phyloP scores from a whole-genome alignment of 345 rosid species.

The Gynandropsis gynandra region DNA sequence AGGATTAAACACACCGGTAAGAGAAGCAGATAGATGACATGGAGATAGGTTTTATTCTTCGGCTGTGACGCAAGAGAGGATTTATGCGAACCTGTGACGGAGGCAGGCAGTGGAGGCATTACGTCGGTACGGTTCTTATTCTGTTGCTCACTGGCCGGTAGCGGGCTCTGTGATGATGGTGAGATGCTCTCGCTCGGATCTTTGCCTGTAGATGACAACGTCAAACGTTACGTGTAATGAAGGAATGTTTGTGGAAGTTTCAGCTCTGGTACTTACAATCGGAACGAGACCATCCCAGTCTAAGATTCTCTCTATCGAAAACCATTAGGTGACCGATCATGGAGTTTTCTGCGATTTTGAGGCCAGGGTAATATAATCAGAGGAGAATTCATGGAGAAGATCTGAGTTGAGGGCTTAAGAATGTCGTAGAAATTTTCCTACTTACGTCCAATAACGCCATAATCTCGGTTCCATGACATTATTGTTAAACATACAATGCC shows the following conservation, averaged over 20 bases:
- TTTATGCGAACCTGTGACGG: no score
- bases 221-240: no score
- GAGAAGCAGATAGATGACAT: no score
- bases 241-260: neutral
- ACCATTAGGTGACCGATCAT: conserved; percentile 53
- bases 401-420: neutral
- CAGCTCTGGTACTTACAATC: conserved; percentile 37
- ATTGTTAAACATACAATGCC: conserved; percentile 46
- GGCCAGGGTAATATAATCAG: neutral
- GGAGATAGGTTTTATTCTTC: no score
- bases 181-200: conserved; percentile 25
- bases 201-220: conserved; percentile 35
- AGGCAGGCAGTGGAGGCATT: no score
- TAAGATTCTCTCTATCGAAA: conserved; percentile 58
- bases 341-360: conserved; percentile 50
- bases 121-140: conserved; percentile 3
- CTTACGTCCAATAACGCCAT: conserved; percentile 55
- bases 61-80: no score
- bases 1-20: no score
- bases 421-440: neutral
- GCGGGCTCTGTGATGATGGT: conserved; percentile 31
- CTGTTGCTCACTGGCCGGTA: conserved; percentile 55
- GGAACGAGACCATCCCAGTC: conserved; percentile 62
- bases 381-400: neutral
- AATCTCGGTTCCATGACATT: conserved; percentile 39